Base-by-base conservation (phyloP, 768 basidiomycete species). In the Suillus ampliporus region DNA sequence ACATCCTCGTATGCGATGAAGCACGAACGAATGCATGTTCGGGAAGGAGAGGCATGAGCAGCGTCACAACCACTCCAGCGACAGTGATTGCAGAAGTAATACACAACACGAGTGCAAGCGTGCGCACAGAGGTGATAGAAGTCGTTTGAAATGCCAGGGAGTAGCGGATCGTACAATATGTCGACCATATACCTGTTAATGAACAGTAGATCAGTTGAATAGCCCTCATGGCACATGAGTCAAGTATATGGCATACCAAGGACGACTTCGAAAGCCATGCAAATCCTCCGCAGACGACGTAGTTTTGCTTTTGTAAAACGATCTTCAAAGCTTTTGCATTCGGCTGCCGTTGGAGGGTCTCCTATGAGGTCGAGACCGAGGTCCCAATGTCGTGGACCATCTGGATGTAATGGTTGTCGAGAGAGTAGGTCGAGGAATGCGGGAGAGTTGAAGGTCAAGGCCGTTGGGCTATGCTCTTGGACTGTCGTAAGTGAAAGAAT, bases 81-180 rank as follows among this genome's bases (percentile, higher is more conserved):
- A 73, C 57, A 1, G 66, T 62, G n/a, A 75, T 37, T 8, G 74
- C 68, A 54, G 72, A 72, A 21, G 31, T 6, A 38, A 68, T 60
- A 13, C 69, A 69, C 34, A 77, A 64, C 7, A 72, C 67, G 34
- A 81, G 62, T 0, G 77, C 53, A 57, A 57, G 68, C 80, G 72
- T 38, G 79, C 76, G 60, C 83, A 62, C 72, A 11, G 82, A 77
- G 8, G 81, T 66, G 10, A 76, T 76, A 13, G 85, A 74, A 61
- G 76, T 75, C 51, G 82, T 80, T 5, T 76, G 76, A 67, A 83
- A 88, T 4, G 88, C 86, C 13, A 91, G 68, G 67, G 83, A 87
- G 71, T 92, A 93, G 48, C 90, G 87, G 58, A 86, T 72, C 7
- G 83, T 79, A 64, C 82, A 88, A 71, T 89, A 92, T 9, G 79